A percentile compares a stretch with the other conserved stretches of the same genome.
These are phyloP conservation scores for Fonsecaea nubica DNA, from an alignment of 2,329 filamentous ascomycete genomes.

Conservation along the genomic window DNA sequence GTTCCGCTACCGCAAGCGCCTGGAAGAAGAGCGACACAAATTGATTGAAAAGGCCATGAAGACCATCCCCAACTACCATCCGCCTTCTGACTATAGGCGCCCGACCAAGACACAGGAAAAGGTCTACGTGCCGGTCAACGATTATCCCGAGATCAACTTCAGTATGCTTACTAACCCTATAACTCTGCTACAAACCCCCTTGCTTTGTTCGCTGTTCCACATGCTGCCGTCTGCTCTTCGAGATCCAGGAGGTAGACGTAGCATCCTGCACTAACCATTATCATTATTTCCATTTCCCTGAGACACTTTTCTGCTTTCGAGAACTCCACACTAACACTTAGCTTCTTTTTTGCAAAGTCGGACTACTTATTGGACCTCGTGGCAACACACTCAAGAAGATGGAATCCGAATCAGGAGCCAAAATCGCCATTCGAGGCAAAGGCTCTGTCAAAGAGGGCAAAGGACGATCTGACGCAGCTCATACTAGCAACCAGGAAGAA, in stretches of 20 bases:
- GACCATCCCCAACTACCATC: conserved; percentile 98
- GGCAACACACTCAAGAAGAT: conserved; percentile 99
- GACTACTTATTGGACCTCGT: conserved; percentile 99
- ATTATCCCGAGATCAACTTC: conserved; percentile 99
- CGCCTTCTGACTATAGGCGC: conserved; percentile 95
- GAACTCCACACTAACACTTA: conserved; percentile 81
- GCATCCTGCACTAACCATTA: conserved; percentile 47
- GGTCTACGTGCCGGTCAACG: conserved; percentile 99
- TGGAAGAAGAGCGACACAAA: conserved; percentile 98
- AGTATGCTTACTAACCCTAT: conserved; percentile 99
- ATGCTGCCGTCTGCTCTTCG: conserved; percentile 34
- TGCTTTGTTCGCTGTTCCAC: conserved; percentile 53
- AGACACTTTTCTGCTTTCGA: conserved; percentile 41
- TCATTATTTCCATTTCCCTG: conserved; percentile 36
- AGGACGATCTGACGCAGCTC: conserved; percentile 96
- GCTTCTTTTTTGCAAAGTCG: conserved; percentile 86
- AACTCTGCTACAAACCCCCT: conserved; percentile 69
- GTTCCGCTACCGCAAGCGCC: conserved; percentile 95
- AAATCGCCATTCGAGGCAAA: conserved; percentile 99
- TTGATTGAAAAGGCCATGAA: conserved; percentile 99
- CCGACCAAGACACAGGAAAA: conserved; percentile 99
- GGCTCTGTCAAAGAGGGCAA: conserved; percentile 99
- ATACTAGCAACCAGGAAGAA: conserved; percentile 99
- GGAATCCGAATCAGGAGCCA: conserved; percentile 95
- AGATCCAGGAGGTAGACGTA: conserved; percentile 31